phyloP scores from a whole-genome alignment of 2,329 filamentous ascomycete genomes.

The Sordariomycetes sp. region DNA sequence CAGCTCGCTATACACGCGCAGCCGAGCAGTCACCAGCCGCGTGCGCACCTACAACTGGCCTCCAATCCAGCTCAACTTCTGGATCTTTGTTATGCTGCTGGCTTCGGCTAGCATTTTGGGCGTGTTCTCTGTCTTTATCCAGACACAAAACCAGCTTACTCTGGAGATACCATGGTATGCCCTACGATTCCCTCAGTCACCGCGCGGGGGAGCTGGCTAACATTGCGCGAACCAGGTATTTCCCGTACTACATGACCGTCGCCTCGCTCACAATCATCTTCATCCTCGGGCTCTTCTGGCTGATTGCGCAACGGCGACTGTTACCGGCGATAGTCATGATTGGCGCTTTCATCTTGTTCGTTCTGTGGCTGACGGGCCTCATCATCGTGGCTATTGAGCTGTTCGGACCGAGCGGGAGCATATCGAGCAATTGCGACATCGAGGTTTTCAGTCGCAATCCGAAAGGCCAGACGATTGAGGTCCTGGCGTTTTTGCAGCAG shows the following conservation, averaged over 20 bases:
- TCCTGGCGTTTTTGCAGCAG: slow-evolving; percentile 57
- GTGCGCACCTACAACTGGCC: slow-evolving; percentile 60
- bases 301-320: slow-evolving; percentile 52
- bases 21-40: slow-evolving; percentile 22
- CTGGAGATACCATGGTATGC: slow-evolving; percentile 53
- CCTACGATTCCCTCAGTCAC: slow-evolving; percentile 3
- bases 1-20: slow-evolving; percentile 32
- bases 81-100: slow-evolving; percentile 58
- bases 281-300: slow-evolving; percentile 53
- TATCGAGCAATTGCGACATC: slow-evolving; percentile 50
- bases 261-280: slow-evolving; percentile 53
- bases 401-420: slow-evolving; percentile 49
- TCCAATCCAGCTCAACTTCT: slow-evolving; percentile 56
- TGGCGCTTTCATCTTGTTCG: slow-evolving; percentile 55
- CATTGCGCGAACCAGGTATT: slow-evolving; percentile 43
- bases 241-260: slow-evolving; percentile 56
- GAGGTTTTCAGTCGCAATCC: slow-evolving; percentile 44
- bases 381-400: slow-evolving; percentile 54
- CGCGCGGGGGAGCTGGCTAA: not conserved
- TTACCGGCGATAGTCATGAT: slow-evolving; percentile 54
- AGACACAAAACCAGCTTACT: slow-evolving; percentile 44
- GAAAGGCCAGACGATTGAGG: slow-evolving; percentile 40
- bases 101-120: slow-evolving; percentile 50
- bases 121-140: slow-evolving; percentile 50
- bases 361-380: slow-evolving; percentile 59